These are phyloP conservation scores for Bipolaris cookei DNA, from an alignment of 2,329 filamentous ascomycete species.

Conservation along the genomic window DNA sequence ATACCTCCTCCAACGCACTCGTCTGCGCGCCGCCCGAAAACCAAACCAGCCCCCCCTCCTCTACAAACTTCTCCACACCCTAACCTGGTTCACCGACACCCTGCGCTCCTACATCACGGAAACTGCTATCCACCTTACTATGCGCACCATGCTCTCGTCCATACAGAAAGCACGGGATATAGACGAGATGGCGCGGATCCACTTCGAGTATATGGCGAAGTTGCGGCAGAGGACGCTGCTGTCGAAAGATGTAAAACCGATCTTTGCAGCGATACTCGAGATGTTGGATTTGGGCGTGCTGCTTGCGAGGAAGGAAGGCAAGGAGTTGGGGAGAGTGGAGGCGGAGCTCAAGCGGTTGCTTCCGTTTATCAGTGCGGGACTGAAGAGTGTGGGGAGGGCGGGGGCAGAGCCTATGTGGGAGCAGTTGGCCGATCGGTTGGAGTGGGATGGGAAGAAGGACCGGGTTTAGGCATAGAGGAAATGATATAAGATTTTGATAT, in stretches of 20 bases:
- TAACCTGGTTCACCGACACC: constrained; percentile 79
- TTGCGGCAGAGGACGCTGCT: constrained; percentile 74
- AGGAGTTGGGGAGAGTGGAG: constrained; percentile 54
- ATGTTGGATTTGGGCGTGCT: constrained; percentile 76
- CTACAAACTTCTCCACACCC: constrained; percentile 68
- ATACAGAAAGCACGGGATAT: constrained; percentile 72
- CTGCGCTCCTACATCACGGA: constrained; percentile 78
- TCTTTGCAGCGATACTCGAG: constrained; percentile 74
- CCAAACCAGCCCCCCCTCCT: constrained; percentile 7
- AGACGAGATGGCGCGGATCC: constrained; percentile 78
- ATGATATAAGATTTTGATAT: neutral
- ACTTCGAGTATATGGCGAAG: constrained; percentile 67
- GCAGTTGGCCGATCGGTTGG: constrained; percentile 78
- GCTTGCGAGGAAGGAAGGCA: constrained; percentile 66
- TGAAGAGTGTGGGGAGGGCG: constrained; percentile 77
- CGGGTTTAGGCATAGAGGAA: neutral
- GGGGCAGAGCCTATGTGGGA: constrained; percentile 78
- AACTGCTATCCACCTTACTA: constrained; percentile 70
- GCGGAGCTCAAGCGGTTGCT: constrained; percentile 69
- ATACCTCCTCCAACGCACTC: constrained; percentile 66
- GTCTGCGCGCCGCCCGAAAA: constrained; percentile 17
- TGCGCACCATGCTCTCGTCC: constrained; percentile 60
- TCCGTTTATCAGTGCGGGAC: constrained; percentile 72
- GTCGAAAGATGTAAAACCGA: constrained; percentile 69
- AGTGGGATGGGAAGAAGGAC: constrained; percentile 43